A percentile compares a stretch with the other conserved stretches of the same genome.
Evolutionary conservation across 2,329 filamentous ascomycete genomes (phyloP).

Genomic region (Cladosporium sp.): DNA sequence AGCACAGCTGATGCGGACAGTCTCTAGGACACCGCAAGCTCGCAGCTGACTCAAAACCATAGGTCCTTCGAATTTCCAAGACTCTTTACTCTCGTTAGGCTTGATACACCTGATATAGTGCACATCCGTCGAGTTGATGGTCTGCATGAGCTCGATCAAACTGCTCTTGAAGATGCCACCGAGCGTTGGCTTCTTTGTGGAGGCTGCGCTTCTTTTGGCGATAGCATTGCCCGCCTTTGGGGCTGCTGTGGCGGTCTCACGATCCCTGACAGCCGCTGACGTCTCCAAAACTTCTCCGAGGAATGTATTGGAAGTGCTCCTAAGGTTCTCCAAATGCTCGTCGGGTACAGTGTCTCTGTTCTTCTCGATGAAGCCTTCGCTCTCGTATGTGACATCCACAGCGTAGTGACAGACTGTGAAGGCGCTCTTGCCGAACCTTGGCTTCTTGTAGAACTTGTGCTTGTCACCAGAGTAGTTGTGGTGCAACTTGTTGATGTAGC

Average conservation of each 20-base stretch:
- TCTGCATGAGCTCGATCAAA: conserved; percentile 95
- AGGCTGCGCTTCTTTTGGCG: conserved; percentile 84
- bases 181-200: conserved; percentile 93
- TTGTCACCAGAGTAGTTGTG: conserved; percentile 89
- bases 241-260: conserved; percentile 65
- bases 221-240: conserved; percentile 73
- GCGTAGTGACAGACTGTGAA: conserved; percentile 99
- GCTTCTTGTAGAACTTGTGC: conserved; percentile 98
- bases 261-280: conserved; percentile 83
- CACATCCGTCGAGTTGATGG: conserved; percentile 96
- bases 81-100: conserved; percentile 93
- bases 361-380: conserved; percentile 98
- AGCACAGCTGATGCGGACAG: conserved; percentile 93
- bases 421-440: conserved; percentile 91
- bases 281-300: conserved; percentile 81
- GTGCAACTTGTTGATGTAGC: conserved; percentile 94
- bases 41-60: conserved; percentile 98
- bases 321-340: conserved; percentile 93
- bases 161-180: conserved; percentile 99
- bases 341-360: conserved; percentile 98
- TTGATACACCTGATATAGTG: conserved; percentile 99
- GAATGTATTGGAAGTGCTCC: conserved; percentile 81
- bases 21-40: conserved; percentile 98
- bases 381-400: conserved; percentile 97
- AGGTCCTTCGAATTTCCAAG: conserved; percentile 97